Evolutionary conservation across 2,329 filamentous ascomycete species (phyloP).

Genomic region (Fusarium sp.): DNA sequence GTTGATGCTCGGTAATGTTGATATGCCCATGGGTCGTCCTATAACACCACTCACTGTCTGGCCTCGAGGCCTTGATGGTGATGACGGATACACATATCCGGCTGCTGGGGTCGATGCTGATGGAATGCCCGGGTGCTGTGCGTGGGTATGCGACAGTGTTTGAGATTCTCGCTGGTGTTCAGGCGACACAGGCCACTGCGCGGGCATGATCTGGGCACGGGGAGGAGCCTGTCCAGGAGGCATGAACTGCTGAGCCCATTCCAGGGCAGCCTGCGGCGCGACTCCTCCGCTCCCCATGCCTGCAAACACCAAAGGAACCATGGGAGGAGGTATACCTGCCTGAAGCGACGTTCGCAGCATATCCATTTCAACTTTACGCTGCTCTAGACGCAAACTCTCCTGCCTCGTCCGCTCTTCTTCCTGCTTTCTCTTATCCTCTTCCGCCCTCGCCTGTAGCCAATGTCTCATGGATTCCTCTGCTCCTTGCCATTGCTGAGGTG

Average conservation of each 20-base stretch:
- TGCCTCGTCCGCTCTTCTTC: constrained; percentile 75
- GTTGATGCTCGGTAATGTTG: constrained; percentile 55
- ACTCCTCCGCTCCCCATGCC: constrained; percentile 70
- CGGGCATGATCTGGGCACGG: constrained; percentile 58
- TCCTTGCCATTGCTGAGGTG: constrained; percentile 71
- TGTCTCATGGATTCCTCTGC: constrained; percentile 75
- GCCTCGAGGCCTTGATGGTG: constrained; percentile 59
- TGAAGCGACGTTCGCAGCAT: constrained; percentile 74
- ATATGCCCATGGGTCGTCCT: constrained; percentile 49
- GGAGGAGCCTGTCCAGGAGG: constrained; percentile 57
- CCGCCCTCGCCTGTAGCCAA: constrained; percentile 75
- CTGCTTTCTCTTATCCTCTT: constrained; percentile 77
- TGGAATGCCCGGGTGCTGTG: constrained; percentile 51
- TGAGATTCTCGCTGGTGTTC: constrained; percentile 64
- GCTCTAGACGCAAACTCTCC: constrained; percentile 73
- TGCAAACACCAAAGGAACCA: constrained; percentile 79
- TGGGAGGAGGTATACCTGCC: constrained; percentile 75
- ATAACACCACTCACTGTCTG: constrained; percentile 56
- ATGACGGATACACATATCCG: constrained; percentile 58
- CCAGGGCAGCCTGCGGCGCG: constrained; percentile 67
- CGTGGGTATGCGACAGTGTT: constrained; percentile 51
- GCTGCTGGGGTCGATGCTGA: constrained; percentile 47
- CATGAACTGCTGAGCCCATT: constrained; percentile 74
- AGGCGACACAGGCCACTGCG: constrained; percentile 60
- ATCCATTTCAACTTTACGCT: constrained; percentile 75